Conservation (phyloP, 805 yeast genomes). For the Hanseniaspora meyeri region DNA sequence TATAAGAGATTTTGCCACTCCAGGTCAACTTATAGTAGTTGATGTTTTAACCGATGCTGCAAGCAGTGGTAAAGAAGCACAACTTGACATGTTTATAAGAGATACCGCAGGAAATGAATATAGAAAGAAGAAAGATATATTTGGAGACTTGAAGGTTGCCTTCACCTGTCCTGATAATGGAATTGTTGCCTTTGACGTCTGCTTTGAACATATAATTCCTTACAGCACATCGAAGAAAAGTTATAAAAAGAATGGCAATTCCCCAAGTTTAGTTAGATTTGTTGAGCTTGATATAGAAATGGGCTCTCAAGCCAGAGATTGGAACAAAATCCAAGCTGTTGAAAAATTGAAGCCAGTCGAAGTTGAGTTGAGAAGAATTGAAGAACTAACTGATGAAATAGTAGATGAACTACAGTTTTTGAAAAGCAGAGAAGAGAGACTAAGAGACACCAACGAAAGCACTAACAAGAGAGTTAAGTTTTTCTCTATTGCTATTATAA, state of each 20-base stretch:
- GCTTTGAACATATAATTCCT: constrained; percentile 56
- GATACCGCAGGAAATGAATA: constrained; percentile 81
- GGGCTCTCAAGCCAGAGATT: constrained; percentile 95
- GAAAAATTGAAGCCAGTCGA: constrained; percentile 91
- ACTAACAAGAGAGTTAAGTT: constrained; percentile 86
- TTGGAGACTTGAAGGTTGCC: constrained; percentile 59
- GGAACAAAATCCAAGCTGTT: constrained; percentile 87
- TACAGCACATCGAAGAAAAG: constrained; percentile 24
- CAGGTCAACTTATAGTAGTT: constrained; percentile 79
- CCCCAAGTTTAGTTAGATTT: constrained; percentile 38
- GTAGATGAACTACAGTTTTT: constrained; percentile 68
- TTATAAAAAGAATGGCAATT: constrained; percentile 30
- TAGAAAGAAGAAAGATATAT: constrained; percentile 63
- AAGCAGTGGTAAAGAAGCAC: constrained; percentile 74
- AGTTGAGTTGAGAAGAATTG: constrained; percentile 74
- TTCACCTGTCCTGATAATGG: constrained; percentile 66
- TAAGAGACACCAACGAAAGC: constrained; percentile 94
- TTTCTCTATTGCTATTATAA: constrained; percentile 60
- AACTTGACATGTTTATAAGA: constrained; percentile 49
- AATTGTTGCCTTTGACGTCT: constrained; percentile 71
- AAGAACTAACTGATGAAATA: constrained; percentile 76
- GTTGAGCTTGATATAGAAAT: constrained; percentile 85
- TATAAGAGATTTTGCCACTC: constrained; percentile 79
- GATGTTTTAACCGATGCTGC: constrained; percentile 60
- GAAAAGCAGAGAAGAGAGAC: constrained; percentile 74